Base-by-base conservation (phyloP, 164 flowering plant genomes). In the Chloranthus sessilifolius region DNA sequence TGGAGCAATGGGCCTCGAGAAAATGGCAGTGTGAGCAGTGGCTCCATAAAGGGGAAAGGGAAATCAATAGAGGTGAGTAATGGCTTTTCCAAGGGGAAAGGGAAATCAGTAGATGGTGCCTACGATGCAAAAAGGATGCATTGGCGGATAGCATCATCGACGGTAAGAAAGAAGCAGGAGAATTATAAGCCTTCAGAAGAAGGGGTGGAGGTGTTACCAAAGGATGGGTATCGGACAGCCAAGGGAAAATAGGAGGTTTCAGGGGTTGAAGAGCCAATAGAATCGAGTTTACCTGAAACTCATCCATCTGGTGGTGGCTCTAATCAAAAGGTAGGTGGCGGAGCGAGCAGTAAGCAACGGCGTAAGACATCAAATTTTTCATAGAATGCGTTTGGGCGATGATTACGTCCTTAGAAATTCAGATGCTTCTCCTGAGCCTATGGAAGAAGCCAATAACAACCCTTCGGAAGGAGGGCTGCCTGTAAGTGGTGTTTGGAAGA, bases 291-390 rank as follows among this genome's bases (percentile, higher is more conserved):
- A 26, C 50, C 39, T 24, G 33, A 15, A 28, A 28, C 35, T 14
- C 50, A 5, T 5, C 10, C 38, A 21, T 31, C 8, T 53, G 73
- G 60, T 41, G 60, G 52, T 57, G 74, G 66, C 52, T 51, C 65
- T 23, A 58, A 44, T 55, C 64, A 65, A 38, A 70, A 35, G 40
- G 16, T 28, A 8, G 70, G 50, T 50, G 72, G 67, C 47, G 73
- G 72, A 16, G 74, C 74, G 36, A 53, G 54, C 29, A 62, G 65
- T 16, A 78, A 90, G 62, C 80, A 68, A 43, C 54, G 59, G 55
- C 78, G 79, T 75, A 91, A 85, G 60, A 76, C 80, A 1, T 71
- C 92, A 7, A 91, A 91, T 55, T 85, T 82, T 85, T 46, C 89
- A 61, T 16, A 74, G 91, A 60, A 72, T 55, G 1, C 81, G 92